Percentiles rank a stretch among this genome's conserved stretches.
phyloP scores from a whole-genome alignment of 768 basidiomycete species.

The Sistotremastrum suecicum region DNA sequence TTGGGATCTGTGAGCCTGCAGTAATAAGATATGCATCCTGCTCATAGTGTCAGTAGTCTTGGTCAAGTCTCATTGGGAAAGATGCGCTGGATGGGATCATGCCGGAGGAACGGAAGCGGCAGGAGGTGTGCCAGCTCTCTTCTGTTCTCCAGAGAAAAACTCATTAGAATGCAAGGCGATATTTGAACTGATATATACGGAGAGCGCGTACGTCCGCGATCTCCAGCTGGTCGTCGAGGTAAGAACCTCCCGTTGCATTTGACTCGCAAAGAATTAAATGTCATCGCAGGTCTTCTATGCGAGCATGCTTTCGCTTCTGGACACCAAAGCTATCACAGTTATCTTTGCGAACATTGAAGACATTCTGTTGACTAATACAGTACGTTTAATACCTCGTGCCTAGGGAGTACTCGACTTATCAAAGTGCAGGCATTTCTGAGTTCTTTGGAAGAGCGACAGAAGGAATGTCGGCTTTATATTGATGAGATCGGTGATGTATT shows the following conservation, averaged over 20 bases:
- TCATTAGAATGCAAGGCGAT: conserved; percentile 41
- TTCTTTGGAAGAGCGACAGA: conserved; percentile 82
- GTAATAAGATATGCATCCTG: neutral
- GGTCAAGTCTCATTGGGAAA: conserved; percentile 85
- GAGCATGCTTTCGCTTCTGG: conserved; percentile 55
- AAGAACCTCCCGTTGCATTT: conserved; percentile 7
- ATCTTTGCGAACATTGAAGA: conserved; percentile 94
- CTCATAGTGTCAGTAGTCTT: conserved; percentile 38
- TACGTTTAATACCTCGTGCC: conserved; percentile 17
- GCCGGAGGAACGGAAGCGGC: conserved; percentile 63
- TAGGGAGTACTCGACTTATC: neutral
- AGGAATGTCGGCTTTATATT: conserved; percentile 81
- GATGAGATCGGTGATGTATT: conserved; percentile 82
- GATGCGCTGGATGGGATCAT: conserved; percentile 74
- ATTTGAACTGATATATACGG: conserved; percentile 89
- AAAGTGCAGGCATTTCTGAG: conserved; percentile 59
- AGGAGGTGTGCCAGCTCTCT: conserved; percentile 44
- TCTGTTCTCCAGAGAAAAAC: neutral
- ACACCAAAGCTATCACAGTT: conserved; percentile 60
- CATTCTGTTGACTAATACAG: conserved; percentile 78
- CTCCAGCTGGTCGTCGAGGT: conserved; percentile 88
- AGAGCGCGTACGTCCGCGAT: conserved; percentile 80
- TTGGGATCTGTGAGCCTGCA: conserved; percentile 48
- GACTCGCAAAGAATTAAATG: neutral
- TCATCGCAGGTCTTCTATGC: conserved; percentile 66